Evolutionary conservation across 2,329 filamentous ascomycete species (phyloP).

Genomic region (Fusarium burgessii): DNA sequence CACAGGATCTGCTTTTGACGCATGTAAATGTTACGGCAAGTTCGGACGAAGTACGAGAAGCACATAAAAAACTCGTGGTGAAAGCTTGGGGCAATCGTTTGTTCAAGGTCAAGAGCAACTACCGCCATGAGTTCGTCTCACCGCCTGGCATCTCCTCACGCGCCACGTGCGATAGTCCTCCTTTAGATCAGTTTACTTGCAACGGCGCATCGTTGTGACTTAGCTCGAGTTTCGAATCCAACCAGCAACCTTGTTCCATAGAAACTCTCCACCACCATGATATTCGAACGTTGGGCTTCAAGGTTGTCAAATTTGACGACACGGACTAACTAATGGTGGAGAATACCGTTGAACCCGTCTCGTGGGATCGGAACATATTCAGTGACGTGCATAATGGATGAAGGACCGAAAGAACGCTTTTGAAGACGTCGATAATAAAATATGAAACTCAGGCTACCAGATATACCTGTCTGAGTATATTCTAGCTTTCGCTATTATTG

Average conservation of each 20-base stretch:
- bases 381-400: conserved; percentile 26
- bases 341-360: conserved; percentile 21
- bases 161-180: conserved; percentile 35
- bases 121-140: conserved; percentile 11
- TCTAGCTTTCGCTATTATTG: not conserved
- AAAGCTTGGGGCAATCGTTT: conserved; percentile 13
- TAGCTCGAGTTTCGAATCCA: conserved; percentile 15
- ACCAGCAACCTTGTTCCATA: conserved; percentile 20
- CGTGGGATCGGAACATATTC: conserved; percentile 6
- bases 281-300: conserved; percentile 14
- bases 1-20: conserved; percentile 13
- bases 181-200: conserved; percentile 26
- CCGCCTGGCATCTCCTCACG: conserved; percentile 11
- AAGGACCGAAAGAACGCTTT: not conserved
- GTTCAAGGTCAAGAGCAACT: not conserved
- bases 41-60: conserved; percentile 16
- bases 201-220: conserved; percentile 29
- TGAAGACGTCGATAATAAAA: not conserved
- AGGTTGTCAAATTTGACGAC: conserved; percentile 19
- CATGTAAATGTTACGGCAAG: conserved; percentile 15
- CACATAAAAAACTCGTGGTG: conserved; percentile 2
- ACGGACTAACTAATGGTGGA: conserved; percentile 14
- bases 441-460: not conserved
- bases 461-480: not conserved
- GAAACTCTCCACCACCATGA: conserved; percentile 29